Conservation (phyloP, 345 rosid species). For the Eucalyptus sp. region DNA sequence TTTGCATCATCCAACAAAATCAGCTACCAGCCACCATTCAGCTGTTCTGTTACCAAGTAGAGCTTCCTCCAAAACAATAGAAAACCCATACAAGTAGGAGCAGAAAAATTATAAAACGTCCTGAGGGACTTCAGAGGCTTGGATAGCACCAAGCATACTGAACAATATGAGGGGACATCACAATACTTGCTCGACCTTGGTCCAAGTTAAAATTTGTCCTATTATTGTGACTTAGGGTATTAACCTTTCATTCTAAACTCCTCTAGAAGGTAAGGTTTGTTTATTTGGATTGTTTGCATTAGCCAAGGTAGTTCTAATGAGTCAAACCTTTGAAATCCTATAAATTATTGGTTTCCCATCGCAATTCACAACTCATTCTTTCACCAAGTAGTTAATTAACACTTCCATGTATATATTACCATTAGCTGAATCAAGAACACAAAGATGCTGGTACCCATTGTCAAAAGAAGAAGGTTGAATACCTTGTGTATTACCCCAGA, state of each 20-base stretch:
- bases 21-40: background rate
- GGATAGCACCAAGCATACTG: background rate
- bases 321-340: background rate
- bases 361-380: background rate
- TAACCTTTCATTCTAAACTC: background rate
- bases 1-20: background rate
- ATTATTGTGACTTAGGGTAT: background rate
- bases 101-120: background rate
- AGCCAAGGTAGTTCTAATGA: background rate
- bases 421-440: background rate
- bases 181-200: background rate
- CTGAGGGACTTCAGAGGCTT: background rate
- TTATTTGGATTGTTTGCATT: background rate
- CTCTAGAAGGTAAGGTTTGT: background rate
- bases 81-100: background rate
- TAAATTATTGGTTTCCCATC: background rate
- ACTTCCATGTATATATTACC: background rate
- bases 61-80: background rate
- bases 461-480: background rate
- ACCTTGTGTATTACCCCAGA: conserved; percentile 92
- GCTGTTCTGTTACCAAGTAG: background rate
- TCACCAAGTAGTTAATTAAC: background rate
- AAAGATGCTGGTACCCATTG: background rate
- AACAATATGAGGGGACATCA: background rate
- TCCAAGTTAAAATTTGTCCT: background rate